These are phyloP conservation scores for Raffaelea deltoideospora DNA, from an alignment of 2,329 filamentous ascomycete species.

Conservation along the genomic window DNA sequence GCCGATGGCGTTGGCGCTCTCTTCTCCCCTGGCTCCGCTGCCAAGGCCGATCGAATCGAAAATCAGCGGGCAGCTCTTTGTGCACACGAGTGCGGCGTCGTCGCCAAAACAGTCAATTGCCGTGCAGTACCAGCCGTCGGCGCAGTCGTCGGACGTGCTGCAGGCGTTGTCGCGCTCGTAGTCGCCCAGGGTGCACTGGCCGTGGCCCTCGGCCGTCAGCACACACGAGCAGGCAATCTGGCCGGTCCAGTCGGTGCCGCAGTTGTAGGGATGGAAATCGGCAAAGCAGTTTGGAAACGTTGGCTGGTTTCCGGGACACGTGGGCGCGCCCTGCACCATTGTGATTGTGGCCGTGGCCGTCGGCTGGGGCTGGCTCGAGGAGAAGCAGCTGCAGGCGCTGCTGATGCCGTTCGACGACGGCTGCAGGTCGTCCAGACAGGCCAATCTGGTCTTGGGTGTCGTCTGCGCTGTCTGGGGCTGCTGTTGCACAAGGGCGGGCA, in stretches of 20 bases:
- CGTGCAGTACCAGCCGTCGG: slow-evolving; percentile 6
- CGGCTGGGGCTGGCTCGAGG: slow-evolving; percentile 1
- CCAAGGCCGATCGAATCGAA: too few relatives aligned
- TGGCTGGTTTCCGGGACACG: slow-evolving; percentile 3
- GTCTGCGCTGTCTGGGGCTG: neutral
- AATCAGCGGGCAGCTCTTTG: slow-evolving; percentile 2
- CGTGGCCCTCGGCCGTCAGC: slow-evolving; percentile 4
- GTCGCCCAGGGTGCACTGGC: slow-evolving; percentile 6
- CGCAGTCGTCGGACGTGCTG: slow-evolving; percentile 3
- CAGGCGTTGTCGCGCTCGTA: slow-evolving; percentile 7
- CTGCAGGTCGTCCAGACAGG: slow-evolving; percentile 6
- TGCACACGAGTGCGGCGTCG: slow-evolving; percentile 3
- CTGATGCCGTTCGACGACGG: neutral
- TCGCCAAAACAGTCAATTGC: slow-evolving; percentile 5
- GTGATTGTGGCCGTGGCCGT: slow-evolving; percentile 3
- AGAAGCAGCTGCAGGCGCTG: slow-evolving; percentile 6
- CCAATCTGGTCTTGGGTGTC: slow-evolving; percentile 2
- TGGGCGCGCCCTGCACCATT: neutral
- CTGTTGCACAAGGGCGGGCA: neutral
- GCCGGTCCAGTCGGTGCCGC: slow-evolving; percentile 3
- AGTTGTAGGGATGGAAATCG: slow-evolving; percentile 7
- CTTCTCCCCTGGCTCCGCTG: too few relatives aligned
- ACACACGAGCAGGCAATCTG: slow-evolving; percentile 6
- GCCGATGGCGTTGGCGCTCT: too few relatives aligned
- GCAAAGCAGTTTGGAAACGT: slow-evolving; percentile 6